These are phyloP conservation scores for Diaporthe citriasiana DNA, from an alignment of 2,329 filamentous ascomycete genomes.

Conservation along the genomic window DNA sequence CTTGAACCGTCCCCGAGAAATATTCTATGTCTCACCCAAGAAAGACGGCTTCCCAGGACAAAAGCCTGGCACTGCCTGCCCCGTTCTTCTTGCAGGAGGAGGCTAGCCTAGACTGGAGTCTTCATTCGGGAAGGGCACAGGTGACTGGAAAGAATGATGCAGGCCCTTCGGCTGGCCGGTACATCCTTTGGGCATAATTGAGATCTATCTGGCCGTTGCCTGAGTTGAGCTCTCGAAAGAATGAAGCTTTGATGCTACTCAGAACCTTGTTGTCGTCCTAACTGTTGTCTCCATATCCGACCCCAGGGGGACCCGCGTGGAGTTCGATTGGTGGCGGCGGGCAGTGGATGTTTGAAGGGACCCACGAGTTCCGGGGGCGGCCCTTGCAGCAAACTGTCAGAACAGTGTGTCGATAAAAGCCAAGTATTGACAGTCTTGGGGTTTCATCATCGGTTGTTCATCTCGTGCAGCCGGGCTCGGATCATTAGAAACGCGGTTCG, in stretches of 20 bases:
- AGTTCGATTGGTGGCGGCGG: constrained; percentile 4
- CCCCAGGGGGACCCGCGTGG: background rate
- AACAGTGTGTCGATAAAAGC: constrained; percentile 6
- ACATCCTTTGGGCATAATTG: background rate
- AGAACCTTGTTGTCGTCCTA: background rate
- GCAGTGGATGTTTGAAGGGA: constrained; percentile 8
- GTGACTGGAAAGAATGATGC: background rate
- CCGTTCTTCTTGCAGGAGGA: background rate
- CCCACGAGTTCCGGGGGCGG: background rate
- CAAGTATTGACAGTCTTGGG: constrained; percentile 19
- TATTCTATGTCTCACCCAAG: background rate
- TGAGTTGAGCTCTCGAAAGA: background rate
- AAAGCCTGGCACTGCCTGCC: background rate
- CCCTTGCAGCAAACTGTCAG: constrained; percentile 6
- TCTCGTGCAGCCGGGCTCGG: constrained; percentile 4
- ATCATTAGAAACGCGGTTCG: constrained; percentile 30
- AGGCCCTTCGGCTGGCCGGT: background rate
- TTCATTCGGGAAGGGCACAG: constrained; percentile 7
- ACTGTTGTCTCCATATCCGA: background rate
- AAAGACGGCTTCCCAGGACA: background rate
- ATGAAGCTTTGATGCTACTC: background rate
- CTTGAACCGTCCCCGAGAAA: constrained; percentile 21
- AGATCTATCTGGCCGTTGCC: background rate
- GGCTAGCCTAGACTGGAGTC: constrained; percentile 12
- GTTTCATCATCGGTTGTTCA: constrained; percentile 31